Evolutionary conservation across 768 basidiomycete species (phyloP).

Genomic region (Tylopilus sp.): DNA sequence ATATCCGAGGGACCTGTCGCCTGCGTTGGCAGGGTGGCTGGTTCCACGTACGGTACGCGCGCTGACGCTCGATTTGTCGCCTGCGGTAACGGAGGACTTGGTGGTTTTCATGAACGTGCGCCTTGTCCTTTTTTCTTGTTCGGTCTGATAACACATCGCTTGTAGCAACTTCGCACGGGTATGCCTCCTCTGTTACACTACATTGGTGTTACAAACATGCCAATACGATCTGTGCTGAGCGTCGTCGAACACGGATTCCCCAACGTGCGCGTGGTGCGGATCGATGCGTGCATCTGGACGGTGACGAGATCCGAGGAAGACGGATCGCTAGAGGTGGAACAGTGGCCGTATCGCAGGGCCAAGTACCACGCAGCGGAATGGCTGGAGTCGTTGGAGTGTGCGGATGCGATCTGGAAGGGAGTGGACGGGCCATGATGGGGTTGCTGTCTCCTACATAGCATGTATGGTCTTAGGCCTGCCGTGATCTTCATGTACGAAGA

Average conservation of each 20-base stretch:
- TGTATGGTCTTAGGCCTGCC: no score
- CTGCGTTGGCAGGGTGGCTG: slow-evolving; percentile 64
- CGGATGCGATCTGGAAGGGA: slow-evolving; percentile 43
- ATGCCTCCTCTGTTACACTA: slow-evolving; percentile 53
- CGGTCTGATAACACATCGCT: not conserved
- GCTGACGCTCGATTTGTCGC: slow-evolving; percentile 41
- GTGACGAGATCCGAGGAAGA: slow-evolving; percentile 34
- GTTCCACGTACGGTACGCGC: slow-evolving; percentile 54
- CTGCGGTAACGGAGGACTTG: slow-evolving; percentile 39
- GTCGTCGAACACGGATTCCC: slow-evolving; percentile 62
- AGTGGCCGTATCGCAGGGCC: slow-evolving; percentile 53
- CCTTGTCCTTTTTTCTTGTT: not conserved
- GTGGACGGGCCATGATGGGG: slow-evolving; percentile 7
- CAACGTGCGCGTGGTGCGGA: slow-evolving; percentile 51
- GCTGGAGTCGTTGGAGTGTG: slow-evolving; percentile 64
- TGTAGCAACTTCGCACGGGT: slow-evolving; percentile 59
- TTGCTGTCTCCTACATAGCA: no score
- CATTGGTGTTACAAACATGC: slow-evolving; percentile 52
- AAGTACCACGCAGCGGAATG: slow-evolving; percentile 55
- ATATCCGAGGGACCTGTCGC: slow-evolving; percentile 60
- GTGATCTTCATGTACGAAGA: no score
- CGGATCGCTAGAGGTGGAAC: slow-evolving; percentile 43
- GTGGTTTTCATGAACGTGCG: slow-evolving; percentile 41
- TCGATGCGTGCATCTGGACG: slow-evolving; percentile 55
- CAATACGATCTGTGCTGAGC: slow-evolving; percentile 36